Percentiles rank a stretch among this genome's conserved stretches.
phyloP scores from a whole-genome alignment of 768 basidiomycete species.

The Pholiota molesta region DNA sequence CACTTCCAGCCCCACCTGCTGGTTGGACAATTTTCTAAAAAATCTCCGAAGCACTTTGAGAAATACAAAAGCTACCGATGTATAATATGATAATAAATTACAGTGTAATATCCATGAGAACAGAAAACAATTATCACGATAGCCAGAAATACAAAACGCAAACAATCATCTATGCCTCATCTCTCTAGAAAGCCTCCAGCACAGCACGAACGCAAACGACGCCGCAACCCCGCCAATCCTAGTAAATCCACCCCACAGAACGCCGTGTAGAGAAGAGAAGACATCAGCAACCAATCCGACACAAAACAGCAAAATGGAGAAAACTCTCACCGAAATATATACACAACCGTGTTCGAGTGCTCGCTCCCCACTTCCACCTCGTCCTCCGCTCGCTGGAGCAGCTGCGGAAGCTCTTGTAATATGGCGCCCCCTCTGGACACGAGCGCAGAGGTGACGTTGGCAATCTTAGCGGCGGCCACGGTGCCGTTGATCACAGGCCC shows the following conservation, averaged over 20 bases:
- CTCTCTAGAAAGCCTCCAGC: slow-evolving; percentile 32
- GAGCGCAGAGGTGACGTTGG: slow-evolving; percentile 18
- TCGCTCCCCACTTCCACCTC: slow-evolving; percentile 24
- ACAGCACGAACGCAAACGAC: slow-evolving; percentile 30
- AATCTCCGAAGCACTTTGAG: no score
- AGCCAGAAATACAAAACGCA: not conserved
- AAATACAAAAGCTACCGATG: no score
- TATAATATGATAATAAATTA: not conserved
- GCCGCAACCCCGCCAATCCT: slow-evolving; percentile 32
- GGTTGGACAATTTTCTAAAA: no score
- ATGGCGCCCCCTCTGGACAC: slow-evolving; percentile 12
- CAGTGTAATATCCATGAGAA: not conserved
- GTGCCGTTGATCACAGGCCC: slow-evolving; percentile 26
- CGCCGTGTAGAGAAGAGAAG: not conserved
- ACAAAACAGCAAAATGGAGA: not conserved
- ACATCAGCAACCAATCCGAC: not conserved
- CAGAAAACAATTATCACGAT: not conserved
- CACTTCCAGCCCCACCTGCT: no score
- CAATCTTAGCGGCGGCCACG: not conserved
- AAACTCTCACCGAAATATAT: slow-evolving; percentile 74
- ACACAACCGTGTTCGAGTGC: slow-evolving; percentile 72
- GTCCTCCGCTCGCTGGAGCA: slow-evolving; percentile 12
- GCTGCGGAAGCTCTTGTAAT: not conserved
- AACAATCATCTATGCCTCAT: slow-evolving; percentile 25
- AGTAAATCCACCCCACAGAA: not conserved